phyloP scores from a whole-genome alignment of 768 basidiomycete genomes.

The Pleurotus giganteus region DNA sequence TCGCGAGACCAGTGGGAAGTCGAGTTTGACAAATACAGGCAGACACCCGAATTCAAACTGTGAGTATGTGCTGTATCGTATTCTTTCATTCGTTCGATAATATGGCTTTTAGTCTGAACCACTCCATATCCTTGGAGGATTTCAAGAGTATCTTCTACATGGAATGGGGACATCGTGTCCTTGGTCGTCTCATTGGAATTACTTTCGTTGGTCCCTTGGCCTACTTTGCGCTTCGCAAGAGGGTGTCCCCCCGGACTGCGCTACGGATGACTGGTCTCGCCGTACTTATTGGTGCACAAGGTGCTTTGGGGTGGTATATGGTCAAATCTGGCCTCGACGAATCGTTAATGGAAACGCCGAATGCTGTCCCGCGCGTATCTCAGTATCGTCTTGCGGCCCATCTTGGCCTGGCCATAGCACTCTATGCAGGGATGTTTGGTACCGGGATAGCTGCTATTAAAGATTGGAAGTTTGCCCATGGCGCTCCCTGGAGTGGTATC shows the following conservation, averaged over 20 bases:
- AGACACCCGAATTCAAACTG: constrained; percentile 95
- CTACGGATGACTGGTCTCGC: constrained; percentile 70
- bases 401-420: constrained; percentile 82
- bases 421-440: constrained; percentile 93
- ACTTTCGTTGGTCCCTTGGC: constrained; percentile 81
- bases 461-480: constrained; percentile 73
- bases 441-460: constrained; percentile 72
- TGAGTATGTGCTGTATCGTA: constrained; percentile 40
- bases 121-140: constrained; percentile 80
- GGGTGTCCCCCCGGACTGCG: constrained; percentile 63
- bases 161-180: constrained; percentile 96
- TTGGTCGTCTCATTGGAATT: constrained; percentile 84
- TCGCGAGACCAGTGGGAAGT: constrained; percentile 72
- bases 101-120: constrained; percentile 66
- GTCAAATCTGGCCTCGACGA: constrained; percentile 94
- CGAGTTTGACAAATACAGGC: constrained; percentile 93
- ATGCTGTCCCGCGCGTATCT: constrained; percentile 89
- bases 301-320: constrained; percentile 98
- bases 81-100: neutral
- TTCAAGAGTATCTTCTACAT: constrained; percentile 97
- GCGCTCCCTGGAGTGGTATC: constrained; percentile 58
- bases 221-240: constrained; percentile 74
- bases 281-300: constrained; percentile 85
- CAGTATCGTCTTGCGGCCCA: constrained; percentile 97
- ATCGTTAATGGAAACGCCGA: constrained; percentile 73